phyloP scores from a whole-genome alignment of 2,329 filamentous ascomycete species.

The Aureobasidium sp. region DNA sequence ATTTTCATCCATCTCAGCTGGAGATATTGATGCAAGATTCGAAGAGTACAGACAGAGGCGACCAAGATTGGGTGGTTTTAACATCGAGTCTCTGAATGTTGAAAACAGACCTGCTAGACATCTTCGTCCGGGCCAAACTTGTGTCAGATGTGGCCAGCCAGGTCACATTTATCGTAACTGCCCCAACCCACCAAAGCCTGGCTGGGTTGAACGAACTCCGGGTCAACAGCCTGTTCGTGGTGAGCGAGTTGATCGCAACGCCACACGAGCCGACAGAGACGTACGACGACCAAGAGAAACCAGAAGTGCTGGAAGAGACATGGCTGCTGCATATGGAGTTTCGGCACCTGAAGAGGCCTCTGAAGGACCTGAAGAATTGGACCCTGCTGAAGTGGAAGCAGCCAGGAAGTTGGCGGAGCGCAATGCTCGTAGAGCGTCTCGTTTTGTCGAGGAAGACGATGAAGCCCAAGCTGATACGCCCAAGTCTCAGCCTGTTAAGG shows the following conservation, averaged over 20 bases:
- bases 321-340: background rate
- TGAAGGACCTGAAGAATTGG: background rate
- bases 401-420: constrained; percentile 10
- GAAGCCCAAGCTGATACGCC: background rate
- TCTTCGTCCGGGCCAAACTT: background rate
- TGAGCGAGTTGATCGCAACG: background rate
- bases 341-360: no score
- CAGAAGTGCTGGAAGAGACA: background rate
- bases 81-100: constrained; percentile 1
- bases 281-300: constrained; percentile 5
- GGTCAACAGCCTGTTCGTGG: background rate
- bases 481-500: constrained; percentile 9
- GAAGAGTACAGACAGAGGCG: constrained; percentile 15
- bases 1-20: background rate
- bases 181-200: constrained; percentile 3
- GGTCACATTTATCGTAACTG: constrained; percentile 4
- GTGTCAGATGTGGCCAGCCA: constrained; percentile 2
- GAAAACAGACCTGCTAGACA: background rate
- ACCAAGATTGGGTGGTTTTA: background rate
- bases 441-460: constrained; percentile 11
- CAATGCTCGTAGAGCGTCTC: constrained; percentile 11
- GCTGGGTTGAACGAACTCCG: constrained; percentile 3
- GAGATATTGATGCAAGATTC: constrained; percentile 16
- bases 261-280: background rate
- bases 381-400: constrained; percentile 7